Conservation (phyloP, 1,284 basidiomycete genomes). For the Singerocomus rubriflavus region DNA sequence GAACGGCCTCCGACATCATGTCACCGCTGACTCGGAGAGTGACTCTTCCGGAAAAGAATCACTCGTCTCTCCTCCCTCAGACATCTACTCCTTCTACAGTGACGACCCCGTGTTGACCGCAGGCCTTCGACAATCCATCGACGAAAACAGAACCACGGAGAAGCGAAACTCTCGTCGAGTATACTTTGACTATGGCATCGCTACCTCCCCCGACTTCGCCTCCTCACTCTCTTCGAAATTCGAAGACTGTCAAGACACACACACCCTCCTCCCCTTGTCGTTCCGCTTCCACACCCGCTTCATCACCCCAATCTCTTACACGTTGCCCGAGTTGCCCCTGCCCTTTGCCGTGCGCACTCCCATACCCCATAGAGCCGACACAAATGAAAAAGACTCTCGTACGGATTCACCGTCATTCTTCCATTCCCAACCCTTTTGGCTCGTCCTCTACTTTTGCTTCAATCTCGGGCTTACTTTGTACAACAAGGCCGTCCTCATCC, state of each 20-base stretch:
- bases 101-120: constrained; percentile 6
- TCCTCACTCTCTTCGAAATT: constrained; percentile 8
- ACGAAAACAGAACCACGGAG: constrained; percentile 8
- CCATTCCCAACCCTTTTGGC: constrained; percentile 54
- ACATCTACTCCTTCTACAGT: constrained; percentile 1
- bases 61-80: neutral
- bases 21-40: constrained; percentile 12
- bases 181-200: constrained; percentile 24
- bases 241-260: constrained; percentile 1
- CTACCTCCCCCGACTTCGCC: neutral
- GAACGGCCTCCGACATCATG: neutral
- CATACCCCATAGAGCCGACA: neutral
- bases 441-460: constrained; percentile 81
- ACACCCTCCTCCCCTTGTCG: neutral
- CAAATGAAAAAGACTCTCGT: constrained; percentile 3
- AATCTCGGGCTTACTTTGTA: constrained; percentile 89
- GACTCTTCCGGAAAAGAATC: constrained; percentile 10
- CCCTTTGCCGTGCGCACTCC: constrained; percentile 12
- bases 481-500: constrained; percentile 87
- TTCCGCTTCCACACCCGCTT: constrained; percentile 1
- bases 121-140: constrained; percentile 1
- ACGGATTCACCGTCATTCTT: constrained; percentile 20
- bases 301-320: constrained; percentile 1
- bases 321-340: constrained; percentile 23
- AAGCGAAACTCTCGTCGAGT: constrained; percentile 17